Percentiles rank a stretch among this genome's conserved stretches.
Evolutionary conservation across 768 basidiomycete species (phyloP).

Genomic region (Hygrophoropsis aurantiaca): DNA sequence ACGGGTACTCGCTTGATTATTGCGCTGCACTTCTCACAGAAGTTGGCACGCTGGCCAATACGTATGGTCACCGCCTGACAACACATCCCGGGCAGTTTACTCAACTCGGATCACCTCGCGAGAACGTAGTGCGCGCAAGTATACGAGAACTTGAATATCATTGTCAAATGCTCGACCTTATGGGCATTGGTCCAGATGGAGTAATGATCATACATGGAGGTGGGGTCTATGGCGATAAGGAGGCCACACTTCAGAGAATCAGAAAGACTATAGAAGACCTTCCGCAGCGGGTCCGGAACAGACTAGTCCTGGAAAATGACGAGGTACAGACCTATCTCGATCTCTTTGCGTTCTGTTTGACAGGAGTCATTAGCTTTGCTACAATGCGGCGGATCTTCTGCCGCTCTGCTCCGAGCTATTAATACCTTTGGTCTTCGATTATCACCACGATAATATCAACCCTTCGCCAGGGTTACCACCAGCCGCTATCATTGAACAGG

Average conservation of each 20-base stretch:
- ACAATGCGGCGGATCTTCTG: slow-evolving; percentile 86
- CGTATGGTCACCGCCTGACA: slow-evolving; percentile 77
- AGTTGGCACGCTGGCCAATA: slow-evolving; percentile 66
- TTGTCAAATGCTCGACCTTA: slow-evolving; percentile 80
- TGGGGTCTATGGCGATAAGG: slow-evolving; percentile 83
- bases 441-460: slow-evolving; percentile 79
- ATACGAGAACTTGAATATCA: slow-evolving; percentile 86
- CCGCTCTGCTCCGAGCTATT: slow-evolving; percentile 82
- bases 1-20: slow-evolving; percentile 82
- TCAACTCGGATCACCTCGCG: slow-evolving; percentile 76
- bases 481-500: slow-evolving; percentile 66
- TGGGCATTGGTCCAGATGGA: slow-evolving; percentile 80
- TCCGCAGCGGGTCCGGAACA: slow-evolving; percentile 59
- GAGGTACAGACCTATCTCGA: slow-evolving; percentile 51
- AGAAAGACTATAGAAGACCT: slow-evolving; percentile 68
- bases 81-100: slow-evolving; percentile 89
- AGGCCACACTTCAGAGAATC: slow-evolving; percentile 65
- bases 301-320: slow-evolving; percentile 92
- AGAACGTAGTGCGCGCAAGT: slow-evolving; percentile 71
- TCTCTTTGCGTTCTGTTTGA: background rate
- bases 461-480: slow-evolving; percentile 58
- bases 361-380: slow-evolving; percentile 56
- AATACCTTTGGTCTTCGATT: slow-evolving; percentile 74
- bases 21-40: slow-evolving; percentile 54
- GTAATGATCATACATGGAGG: slow-evolving; percentile 91